A percentile compares a stretch with the other conserved stretches of the same genome.
These are phyloP conservation scores for Xylaria sp. DNA, from an alignment of 2,329 filamentous ascomycete species.

Conservation along the genomic window DNA sequence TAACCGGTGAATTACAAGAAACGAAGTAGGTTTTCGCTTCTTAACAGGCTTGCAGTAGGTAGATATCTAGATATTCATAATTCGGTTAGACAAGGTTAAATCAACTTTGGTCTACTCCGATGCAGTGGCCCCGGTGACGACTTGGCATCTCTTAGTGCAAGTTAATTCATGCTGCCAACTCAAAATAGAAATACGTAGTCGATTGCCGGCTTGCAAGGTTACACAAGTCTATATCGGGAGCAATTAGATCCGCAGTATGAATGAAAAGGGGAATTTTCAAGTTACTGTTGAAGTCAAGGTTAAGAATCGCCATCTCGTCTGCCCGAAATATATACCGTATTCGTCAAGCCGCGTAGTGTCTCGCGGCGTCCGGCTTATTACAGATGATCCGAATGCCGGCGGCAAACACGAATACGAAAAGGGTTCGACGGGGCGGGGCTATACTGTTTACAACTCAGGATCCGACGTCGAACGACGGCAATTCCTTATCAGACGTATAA, in stretches of 20 bases:
- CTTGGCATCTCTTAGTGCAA: conserved; percentile 23
- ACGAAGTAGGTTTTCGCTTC: no score
- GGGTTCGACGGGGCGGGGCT: conserved; percentile 19
- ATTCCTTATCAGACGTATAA: conserved; percentile 8
- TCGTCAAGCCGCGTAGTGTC: neutral
- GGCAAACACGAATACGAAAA: conserved; percentile 33
- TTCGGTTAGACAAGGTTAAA: conserved; percentile 10
- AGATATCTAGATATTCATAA: neutral
- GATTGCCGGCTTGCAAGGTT: conserved; percentile 14
- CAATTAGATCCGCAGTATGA: conserved; percentile 4
- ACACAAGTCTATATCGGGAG: neutral
- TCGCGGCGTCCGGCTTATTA: conserved; percentile 9
- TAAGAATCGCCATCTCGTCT: neutral
- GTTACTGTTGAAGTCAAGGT: no score
- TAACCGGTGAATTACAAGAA: no score
- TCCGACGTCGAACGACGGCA: conserved; percentile 23
- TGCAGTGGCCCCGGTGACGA: conserved; percentile 12
- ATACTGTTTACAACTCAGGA: conserved; percentile 5
- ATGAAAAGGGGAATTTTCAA: conserved; percentile 12
- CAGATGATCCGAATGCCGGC: conserved; percentile 27
- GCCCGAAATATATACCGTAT: neutral
- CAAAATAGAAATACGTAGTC: conserved; percentile 20
- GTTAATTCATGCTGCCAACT: conserved; percentile 21
- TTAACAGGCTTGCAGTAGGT: neutral
- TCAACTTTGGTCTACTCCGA: conserved; percentile 21